These are phyloP conservation scores for Dicorynia guianensis DNA, from an alignment of 306 rosid genomes.

Conservation along the genomic window DNA sequence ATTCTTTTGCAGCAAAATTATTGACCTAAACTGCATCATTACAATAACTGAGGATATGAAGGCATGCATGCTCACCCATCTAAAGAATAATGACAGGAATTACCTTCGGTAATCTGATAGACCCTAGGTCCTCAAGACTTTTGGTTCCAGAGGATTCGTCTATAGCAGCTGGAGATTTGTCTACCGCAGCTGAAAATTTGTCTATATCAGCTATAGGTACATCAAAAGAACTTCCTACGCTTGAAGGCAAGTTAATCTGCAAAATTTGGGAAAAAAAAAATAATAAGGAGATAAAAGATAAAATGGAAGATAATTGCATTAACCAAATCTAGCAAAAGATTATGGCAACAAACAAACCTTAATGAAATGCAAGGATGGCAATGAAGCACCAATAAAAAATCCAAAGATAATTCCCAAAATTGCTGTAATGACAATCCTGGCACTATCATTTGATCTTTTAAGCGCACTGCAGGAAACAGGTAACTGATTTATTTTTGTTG, in stretches of 20 bases:
- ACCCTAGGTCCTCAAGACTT: constrained; percentile 63
- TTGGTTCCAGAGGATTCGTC: constrained; percentile 50
- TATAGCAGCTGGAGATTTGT: constrained; percentile 39
- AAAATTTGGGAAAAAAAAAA: constrained; percentile 37
- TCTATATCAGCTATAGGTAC: constrained; percentile 64
- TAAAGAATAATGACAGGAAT: constrained; percentile 35
- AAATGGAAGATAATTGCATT: constrained; percentile 38
- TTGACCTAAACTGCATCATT: constrained; percentile 30
- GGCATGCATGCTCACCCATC: constrained; percentile 17
- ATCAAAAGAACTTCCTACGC: constrained; percentile 70
- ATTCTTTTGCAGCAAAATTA: constrained; percentile 14
- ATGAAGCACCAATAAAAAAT: constrained; percentile 76
- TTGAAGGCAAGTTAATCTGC: constrained; percentile 87
- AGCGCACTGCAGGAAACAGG: constrained; percentile 49
- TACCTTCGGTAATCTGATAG: constrained; percentile 72
- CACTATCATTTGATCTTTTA: constrained; percentile 71
- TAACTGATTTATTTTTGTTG: constrained; percentile 30
- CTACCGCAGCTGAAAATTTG: constrained; percentile 49
- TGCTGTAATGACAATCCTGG: constrained; percentile 63
- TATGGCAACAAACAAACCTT: constrained; percentile 60
- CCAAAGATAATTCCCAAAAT: constrained; percentile 78
- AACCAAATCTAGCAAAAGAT: constrained; percentile 7
- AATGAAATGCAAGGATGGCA: constrained; percentile 62
- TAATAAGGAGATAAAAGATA: constrained; percentile 13
- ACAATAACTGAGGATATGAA: constrained; percentile 22